A percentile compares a stretch with the other conserved stretches of the same genome.
Evolutionary conservation across 2,329 filamentous ascomycete genomes (phyloP).

Genomic region (Cercospora beticola): DNA sequence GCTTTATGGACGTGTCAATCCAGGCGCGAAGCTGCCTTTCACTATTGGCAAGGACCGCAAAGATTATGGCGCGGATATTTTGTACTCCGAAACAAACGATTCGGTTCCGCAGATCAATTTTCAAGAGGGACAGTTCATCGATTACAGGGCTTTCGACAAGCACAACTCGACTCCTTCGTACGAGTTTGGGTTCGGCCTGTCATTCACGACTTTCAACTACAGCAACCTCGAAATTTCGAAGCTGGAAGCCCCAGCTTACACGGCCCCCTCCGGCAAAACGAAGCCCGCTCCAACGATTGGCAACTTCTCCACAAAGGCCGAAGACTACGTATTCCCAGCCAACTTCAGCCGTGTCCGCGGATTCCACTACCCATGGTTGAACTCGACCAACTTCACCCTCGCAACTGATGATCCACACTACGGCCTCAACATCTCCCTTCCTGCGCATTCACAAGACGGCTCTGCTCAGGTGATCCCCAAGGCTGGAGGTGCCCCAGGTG

Average conservation of each 20-base stretch:
- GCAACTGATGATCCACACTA: slow-evolving; percentile 60
- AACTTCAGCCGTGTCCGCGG: slow-evolving; percentile 52
- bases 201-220: slow-evolving; percentile 77
- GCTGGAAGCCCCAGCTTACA: slow-evolving; percentile 52
- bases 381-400: slow-evolving; percentile 56
- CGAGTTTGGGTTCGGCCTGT: slow-evolving; percentile 56
- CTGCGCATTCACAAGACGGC: slow-evolving; percentile 56
- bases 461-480: slow-evolving; percentile 57
- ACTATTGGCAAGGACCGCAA: slow-evolving; percentile 34
- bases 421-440: slow-evolving; percentile 62
- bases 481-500: slow-evolving; percentile 63
- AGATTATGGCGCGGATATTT: slow-evolving; percentile 35
- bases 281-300: slow-evolving; percentile 62
- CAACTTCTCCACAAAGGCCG: slow-evolving; percentile 59
- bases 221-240: slow-evolving; percentile 53
- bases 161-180: slow-evolving; percentile 43
- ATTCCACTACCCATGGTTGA: slow-evolving; percentile 70
- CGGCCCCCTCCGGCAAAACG: slow-evolving; percentile 60
- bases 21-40: slow-evolving; percentile 36
- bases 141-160: slow-evolving; percentile 60
- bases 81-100: slow-evolving; percentile 41
- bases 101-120: slow-evolving; percentile 40
- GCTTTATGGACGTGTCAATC: slow-evolving; percentile 34
- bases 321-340: slow-evolving; percentile 58
- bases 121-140: slow-evolving; percentile 69